Conservation (phyloP, 805 yeast species). For the Priceomyces haplophilus region DNA sequence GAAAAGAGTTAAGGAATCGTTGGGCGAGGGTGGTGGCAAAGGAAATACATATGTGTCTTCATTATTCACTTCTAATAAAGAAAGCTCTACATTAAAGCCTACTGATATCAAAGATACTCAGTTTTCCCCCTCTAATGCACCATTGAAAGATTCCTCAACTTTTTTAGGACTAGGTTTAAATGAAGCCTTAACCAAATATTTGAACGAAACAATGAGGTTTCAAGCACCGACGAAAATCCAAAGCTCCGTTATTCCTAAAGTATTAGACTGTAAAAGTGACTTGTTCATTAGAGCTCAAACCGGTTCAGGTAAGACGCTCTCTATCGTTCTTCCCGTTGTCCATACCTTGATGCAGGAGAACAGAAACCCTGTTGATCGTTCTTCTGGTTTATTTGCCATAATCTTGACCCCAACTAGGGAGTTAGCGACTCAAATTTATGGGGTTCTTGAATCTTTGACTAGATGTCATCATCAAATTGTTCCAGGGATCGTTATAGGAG, state of each 20-base stretch:
- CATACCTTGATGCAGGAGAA: constrained; percentile 61
- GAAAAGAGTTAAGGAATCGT: constrained; percentile 14
- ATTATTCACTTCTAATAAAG: constrained; percentile 51
- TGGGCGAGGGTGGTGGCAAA: constrained; percentile 53
- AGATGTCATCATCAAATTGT: constrained; percentile 84
- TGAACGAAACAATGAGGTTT: constrained; percentile 55
- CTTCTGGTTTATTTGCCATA: constrained; percentile 83
- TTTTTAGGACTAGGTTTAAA: constrained; percentile 72
- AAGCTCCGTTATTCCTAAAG: constrained; percentile 67
- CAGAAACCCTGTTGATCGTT: constrained; percentile 45
- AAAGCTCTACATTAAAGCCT: constrained; percentile 56
- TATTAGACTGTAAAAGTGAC: constrained; percentile 45
- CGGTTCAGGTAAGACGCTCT: constrained; percentile 95
- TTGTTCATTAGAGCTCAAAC: constrained; percentile 94
- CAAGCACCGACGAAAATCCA: constrained; percentile 84
- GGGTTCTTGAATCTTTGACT: constrained; percentile 70
- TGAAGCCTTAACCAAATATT: constrained; percentile 48
- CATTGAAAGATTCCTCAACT: constrained; percentile 63
- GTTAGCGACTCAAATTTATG: constrained; percentile 83
- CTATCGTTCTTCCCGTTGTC: constrained; percentile 81
- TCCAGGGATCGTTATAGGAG: constrained; percentile 96
- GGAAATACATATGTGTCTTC: constrained; percentile 78
- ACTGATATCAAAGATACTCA: constrained; percentile 37
- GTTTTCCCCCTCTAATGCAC: constrained; percentile 77
- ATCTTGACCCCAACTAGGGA: constrained; percentile 94